phyloP scores from a whole-genome alignment of 2,329 filamentous ascomycete species.

The Alternaria gansuensis region DNA sequence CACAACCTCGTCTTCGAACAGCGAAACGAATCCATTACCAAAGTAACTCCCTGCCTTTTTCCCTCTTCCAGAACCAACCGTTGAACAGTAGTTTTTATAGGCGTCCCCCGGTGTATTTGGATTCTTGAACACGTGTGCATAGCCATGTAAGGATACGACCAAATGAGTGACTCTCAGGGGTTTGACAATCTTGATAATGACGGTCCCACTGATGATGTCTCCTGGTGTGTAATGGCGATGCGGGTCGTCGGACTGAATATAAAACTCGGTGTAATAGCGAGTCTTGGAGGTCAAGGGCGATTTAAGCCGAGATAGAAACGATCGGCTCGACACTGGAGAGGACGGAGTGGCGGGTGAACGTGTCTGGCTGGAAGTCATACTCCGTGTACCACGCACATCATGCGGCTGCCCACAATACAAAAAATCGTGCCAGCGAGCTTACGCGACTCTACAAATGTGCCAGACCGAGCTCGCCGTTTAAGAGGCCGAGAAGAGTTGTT shows the following conservation, averaged over 20 bases:
- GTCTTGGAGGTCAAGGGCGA: constrained; percentile 64
- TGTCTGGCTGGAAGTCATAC: constrained; percentile 53
- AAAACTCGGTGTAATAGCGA: constrained; percentile 79
- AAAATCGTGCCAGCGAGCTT: constrained; percentile 18
- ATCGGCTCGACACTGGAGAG: constrained; percentile 42
- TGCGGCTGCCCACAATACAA: constrained; percentile 49
- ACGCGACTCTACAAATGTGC: constrained; percentile 9
- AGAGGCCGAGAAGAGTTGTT: constrained; percentile 1
- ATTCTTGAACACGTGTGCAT: constrained; percentile 79
- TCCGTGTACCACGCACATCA: constrained; percentile 50
- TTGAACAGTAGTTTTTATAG: constrained; percentile 58
- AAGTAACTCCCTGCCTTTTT: constrained; percentile 66
- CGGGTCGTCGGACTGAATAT: constrained; percentile 78
- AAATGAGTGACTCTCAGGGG: constrained; percentile 81
- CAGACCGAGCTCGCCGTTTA: constrained; percentile 7
- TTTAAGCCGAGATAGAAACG: constrained; percentile 64
- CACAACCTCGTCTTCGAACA: constrained; percentile 84
- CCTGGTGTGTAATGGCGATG: constrained; percentile 79
- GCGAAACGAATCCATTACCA: constrained; percentile 78
- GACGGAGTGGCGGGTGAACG: constrained; percentile 45
- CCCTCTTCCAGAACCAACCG: constrained; percentile 64
- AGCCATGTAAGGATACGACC: constrained; percentile 79
- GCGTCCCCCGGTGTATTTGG: constrained; percentile 68
- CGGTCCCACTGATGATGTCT: constrained; percentile 76
- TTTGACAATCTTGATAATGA: constrained; percentile 76